phyloP scores from a whole-genome alignment of 78 protist species.

The Isochrysis galbana region DNA sequence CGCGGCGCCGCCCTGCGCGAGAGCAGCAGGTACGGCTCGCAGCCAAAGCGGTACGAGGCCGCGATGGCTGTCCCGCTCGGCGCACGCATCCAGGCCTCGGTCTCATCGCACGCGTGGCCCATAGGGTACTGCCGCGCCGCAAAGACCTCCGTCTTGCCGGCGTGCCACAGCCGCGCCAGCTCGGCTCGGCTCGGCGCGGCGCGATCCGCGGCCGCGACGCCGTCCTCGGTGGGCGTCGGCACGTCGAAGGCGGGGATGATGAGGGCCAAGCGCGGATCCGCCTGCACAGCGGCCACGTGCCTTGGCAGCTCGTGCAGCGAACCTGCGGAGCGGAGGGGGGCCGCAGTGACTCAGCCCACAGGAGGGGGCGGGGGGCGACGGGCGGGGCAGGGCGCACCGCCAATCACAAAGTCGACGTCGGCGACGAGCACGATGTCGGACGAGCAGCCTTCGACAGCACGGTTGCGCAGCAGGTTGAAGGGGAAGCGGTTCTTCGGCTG shows the following conservation, averaged over 20 bases:
- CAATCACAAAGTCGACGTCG: background rate
- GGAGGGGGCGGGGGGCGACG: background rate
- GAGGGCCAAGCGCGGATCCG: background rate
- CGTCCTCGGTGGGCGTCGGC: background rate
- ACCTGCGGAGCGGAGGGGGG: background rate
- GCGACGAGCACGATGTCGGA: background rate
- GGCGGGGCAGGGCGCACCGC: background rate
- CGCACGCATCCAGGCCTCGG: background rate
- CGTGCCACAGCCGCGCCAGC: background rate
- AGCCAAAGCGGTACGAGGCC: background rate
- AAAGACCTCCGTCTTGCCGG: background rate
- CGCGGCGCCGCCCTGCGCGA: background rate
- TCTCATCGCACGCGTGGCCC: background rate
- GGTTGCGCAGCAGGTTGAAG: constrained; percentile 20
- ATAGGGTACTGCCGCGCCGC: background rate
- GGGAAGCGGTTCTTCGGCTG: background rate
- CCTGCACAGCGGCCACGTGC: background rate
- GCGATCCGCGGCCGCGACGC: no score
- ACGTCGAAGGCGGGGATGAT: background rate
- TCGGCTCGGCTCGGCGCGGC: no score
- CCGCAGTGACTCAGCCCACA: background rate
- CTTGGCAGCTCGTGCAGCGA: background rate
- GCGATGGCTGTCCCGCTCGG: background rate
- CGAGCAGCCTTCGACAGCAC: background rate
- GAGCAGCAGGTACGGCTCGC: background rate